Evolutionary conservation across 768 basidiomycete genomes (phyloP).

Genomic region (Hypholoma sublateritium): DNA sequence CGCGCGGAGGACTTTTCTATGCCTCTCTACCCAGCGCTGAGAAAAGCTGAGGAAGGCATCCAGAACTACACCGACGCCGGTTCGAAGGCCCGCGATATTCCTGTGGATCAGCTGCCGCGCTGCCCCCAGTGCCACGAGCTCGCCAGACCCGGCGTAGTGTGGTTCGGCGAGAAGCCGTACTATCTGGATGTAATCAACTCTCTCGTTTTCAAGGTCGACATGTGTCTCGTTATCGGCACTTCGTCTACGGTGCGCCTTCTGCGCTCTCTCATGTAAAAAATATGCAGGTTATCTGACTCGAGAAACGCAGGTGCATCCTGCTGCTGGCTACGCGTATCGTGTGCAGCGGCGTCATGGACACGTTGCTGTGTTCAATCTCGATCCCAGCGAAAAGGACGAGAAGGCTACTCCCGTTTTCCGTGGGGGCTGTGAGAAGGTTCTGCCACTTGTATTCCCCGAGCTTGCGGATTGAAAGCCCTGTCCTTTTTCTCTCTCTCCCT

Average conservation of each 20-base stretch:
- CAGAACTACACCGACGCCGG: conserved; percentile 2
- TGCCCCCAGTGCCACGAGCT: conserved; percentile 25
- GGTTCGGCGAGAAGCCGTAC: conserved; percentile 39
- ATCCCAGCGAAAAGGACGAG: conserved; percentile 31
- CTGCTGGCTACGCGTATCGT: conserved; percentile 29
- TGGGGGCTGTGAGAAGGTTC: conserved; percentile 40
- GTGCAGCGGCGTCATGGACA: conserved; percentile 34
- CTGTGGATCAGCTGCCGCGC: neutral
- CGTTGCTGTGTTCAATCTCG: conserved; percentile 42
- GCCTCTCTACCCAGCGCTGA: conserved; percentile 5
- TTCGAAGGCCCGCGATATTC: conserved; percentile 4
- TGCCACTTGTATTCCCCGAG: conserved; percentile 11
- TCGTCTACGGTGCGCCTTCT: conserved; percentile 32
- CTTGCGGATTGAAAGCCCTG: neutral
- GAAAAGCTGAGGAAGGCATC: conserved; percentile 1
- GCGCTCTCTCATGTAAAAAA: conserved; percentile 1
- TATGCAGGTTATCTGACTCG: neutral
- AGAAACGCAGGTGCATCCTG: conserved; percentile 33
- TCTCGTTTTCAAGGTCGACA: conserved; percentile 8
- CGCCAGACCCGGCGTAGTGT: conserved; percentile 39
- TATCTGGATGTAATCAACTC: conserved; percentile 29
- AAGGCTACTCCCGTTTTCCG: conserved; percentile 47
- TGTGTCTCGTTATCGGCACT: conserved; percentile 37
- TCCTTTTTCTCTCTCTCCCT: neutral
- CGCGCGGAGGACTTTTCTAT: conserved; percentile 5